Conservation (phyloP, 352 stramenopile species). For the Phytophthora pseudosyringae region DNA sequence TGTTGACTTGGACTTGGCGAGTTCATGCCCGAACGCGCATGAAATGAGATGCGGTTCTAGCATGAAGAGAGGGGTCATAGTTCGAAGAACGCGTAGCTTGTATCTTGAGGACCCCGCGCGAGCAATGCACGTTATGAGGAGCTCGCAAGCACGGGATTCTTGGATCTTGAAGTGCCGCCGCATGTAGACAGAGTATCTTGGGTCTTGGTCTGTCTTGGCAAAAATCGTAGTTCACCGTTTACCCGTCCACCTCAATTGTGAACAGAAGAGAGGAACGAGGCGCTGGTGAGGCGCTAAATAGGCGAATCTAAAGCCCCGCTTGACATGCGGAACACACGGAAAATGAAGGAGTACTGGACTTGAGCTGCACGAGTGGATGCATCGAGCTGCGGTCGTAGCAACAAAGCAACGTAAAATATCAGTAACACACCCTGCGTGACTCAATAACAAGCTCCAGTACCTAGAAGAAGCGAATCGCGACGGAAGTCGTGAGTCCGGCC, state of each 20-base stretch:
- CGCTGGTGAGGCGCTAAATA: conserved; percentile 38
- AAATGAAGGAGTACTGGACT: conserved; percentile 6
- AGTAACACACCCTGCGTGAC: background rate
- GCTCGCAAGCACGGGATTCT: background rate
- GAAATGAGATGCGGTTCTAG: conserved; percentile 26
- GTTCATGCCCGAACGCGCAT: conserved; percentile 10
- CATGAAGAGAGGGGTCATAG: background rate
- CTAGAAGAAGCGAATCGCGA: conserved; percentile 63
- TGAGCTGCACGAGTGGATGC: background rate
- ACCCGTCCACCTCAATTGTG: conserved; percentile 7
- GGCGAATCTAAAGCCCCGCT: conserved; percentile 24
- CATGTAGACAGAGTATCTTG: conserved; percentile 15
- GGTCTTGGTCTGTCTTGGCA: conserved; percentile 12
- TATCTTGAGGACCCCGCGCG: background rate
- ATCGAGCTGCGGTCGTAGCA: conserved; percentile 12
- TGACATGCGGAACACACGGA: conserved; percentile 14
- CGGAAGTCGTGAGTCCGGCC: conserved; percentile 42
- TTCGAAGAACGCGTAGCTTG: background rate
- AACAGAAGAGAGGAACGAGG: conserved; percentile 7
- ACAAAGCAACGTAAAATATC: conserved; percentile 7
- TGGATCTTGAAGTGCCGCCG: conserved; percentile 19
- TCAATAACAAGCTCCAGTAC: conserved; percentile 6
- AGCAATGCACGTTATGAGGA: conserved; percentile 28
- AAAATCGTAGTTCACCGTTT: conserved; percentile 17
- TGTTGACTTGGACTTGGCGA: conserved; percentile 12